Base-by-base conservation (phyloP, 2,329 filamentous ascomycete species). In the Fusarium sulawesiense region DNA sequence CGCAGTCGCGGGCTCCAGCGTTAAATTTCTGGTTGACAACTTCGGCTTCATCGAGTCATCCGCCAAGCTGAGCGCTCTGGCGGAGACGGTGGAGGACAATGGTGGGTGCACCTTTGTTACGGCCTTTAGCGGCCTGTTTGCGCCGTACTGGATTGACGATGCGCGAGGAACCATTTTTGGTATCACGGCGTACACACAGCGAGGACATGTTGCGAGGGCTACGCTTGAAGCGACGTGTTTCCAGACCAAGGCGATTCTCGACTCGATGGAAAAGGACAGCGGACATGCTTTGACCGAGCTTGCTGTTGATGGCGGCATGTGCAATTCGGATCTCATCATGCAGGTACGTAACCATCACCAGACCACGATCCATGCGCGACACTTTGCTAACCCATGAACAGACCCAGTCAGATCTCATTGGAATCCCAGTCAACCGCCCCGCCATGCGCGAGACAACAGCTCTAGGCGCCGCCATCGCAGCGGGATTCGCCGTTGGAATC, bases 291-390 rank as follows among this genome's bases (percentile, higher is more conserved):
- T 94, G 51, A 85, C 87, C 34, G 89, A 92, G 78, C 84, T 94
- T n/a, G 89, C 90, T 37, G 92, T 94, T n/a, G 92, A 94, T 75
- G 92, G 92, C 64, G 92, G 92, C 76, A 93, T 94, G 92, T 91
- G 88, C 77, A 93, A 93, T 77, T 92, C 91, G 12, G 89, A 92
- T 77, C 85, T 94, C 59, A 91, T 90, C 80, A 94, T 94, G 92
- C 92, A 88, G 87, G 78, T 79, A 73, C 55, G 78, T 78, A 63
- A 41, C 23, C 29, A 30, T 30, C 29, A 30, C 29, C 12, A 30
- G 29, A 30, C 29, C 12, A 21, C n/a, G 40, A 59, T 16, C 46
- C 29, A 30, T 37, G 34, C n/a, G 6, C 29, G 37, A 30, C 32
- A 49, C 51, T 61, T 61, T 60, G 51, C 59, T 41, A 48, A 46